These are phyloP conservation scores for Leccinum boreale DNA, from an alignment of 768 basidiomycete species.

Conservation along the genomic window DNA sequence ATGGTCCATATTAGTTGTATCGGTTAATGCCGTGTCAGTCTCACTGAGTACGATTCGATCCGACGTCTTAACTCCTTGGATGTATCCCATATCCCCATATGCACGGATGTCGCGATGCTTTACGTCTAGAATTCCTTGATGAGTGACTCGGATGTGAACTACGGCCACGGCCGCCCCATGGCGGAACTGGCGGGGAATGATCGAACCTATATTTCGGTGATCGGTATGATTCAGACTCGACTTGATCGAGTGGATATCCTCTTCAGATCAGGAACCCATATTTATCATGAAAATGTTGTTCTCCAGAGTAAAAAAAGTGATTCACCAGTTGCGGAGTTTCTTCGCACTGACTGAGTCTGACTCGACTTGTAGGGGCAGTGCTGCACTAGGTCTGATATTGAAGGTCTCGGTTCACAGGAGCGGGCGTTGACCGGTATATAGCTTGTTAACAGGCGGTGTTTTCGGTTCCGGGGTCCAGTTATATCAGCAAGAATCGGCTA, in stretches of 20 bases:
- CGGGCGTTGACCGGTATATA: neutral
- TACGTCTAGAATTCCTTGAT: neutral
- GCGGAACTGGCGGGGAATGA: neutral
- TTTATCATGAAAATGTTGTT: neutral
- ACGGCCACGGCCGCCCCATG: neutral
- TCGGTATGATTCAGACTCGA: neutral
- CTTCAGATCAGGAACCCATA: neutral
- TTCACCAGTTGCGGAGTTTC: neutral
- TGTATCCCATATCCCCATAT: neutral
- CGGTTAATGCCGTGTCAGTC: neutral
- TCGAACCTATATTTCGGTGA: neutral
- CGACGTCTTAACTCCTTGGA: neutral
- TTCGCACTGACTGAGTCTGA: neutral
- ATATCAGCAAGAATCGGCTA: neutral
- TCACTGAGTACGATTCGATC: neutral
- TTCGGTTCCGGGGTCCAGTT: conserved; percentile 13
- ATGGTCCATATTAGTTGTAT: neutral
- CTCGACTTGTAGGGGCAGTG: neutral
- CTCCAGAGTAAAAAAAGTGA: neutral
- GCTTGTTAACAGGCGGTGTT: neutral
- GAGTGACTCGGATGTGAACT: neutral
- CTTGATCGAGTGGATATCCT: neutral
- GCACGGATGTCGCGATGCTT: neutral
- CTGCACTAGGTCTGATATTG: neutral
- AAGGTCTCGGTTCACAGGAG: neutral